Percentiles rank a stretch among this genome's conserved stretches.
Evolutionary conservation across 2,329 filamentous ascomycete species (phyloP).

Genomic region (Aspergillus neoniger): DNA sequence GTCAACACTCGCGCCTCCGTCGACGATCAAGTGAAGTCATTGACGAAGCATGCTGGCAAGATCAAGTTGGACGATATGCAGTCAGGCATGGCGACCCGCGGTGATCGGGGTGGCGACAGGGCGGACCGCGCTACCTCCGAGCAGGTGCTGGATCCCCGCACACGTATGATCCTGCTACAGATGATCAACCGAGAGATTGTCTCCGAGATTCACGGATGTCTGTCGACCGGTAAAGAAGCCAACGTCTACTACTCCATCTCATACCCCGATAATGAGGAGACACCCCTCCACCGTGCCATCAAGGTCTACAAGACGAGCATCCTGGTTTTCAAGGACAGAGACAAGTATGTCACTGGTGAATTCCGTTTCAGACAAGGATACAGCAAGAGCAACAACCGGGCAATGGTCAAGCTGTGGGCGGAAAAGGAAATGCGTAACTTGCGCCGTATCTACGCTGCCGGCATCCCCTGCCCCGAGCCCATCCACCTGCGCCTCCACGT

Average conservation of each 20-base stretch:
- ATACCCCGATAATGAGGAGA: conserved; percentile 52
- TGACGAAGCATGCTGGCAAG: conserved; percentile 82
- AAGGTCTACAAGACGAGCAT: conserved; percentile 99
- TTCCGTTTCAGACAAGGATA: conserved; percentile 88
- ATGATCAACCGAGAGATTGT: conserved; percentile 92
- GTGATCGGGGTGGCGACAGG: conserved; percentile 64
- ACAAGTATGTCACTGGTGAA: conserved; percentile 93
- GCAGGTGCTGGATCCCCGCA: conserved; percentile 90
- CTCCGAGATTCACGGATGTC: conserved; percentile 88
- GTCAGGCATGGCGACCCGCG: conserved; percentile 54
- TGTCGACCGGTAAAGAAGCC: conserved; percentile 96
- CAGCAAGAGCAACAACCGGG: conserved; percentile 90
- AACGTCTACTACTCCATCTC: conserved; percentile 93
- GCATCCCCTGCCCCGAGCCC: conserved; percentile 88
- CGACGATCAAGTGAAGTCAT: conserved; percentile 83
- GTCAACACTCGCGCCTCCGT: conserved; percentile 78
- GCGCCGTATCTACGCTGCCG: conserved; percentile 76
- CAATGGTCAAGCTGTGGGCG: conserved; percentile 98
- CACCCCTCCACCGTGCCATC: conserved; percentile 75
- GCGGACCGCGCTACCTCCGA: conserved; percentile 91
- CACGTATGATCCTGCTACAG: conserved; percentile 91
- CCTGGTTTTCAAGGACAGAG: conserved; percentile 94
- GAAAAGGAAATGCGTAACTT: conserved; percentile 98
- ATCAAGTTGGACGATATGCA: conserved; percentile 71
- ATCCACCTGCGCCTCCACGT: conserved; percentile 90